Evolutionary conservation across 169 alveolate genomes (phyloP).

Genomic region (Plasmodium coatneyi): DNA sequence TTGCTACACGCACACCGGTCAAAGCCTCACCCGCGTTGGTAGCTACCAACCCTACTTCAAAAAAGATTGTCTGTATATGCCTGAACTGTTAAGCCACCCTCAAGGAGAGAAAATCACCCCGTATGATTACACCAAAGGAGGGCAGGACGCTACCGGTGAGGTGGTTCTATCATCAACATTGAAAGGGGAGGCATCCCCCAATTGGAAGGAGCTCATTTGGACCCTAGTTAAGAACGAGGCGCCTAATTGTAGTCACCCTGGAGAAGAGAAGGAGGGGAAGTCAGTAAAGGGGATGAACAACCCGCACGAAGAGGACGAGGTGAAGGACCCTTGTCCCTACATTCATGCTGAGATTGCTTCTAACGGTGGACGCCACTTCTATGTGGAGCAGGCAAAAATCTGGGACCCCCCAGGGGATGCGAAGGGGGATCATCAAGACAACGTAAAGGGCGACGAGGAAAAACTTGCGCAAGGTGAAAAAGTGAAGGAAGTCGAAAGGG

Average conservation of each 20-base stretch:
- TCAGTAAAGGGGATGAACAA: not conserved
- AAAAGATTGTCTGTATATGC: not conserved
- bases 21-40: not conserved
- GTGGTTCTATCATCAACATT: not conserved
- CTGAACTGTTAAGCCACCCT: not conserved
- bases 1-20: not conserved
- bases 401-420: not conserved
- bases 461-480: not conserved
- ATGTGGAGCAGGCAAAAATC: not conserved
- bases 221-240: not conserved
- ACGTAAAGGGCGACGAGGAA: not conserved
- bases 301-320: not conserved
- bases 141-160: not conserved
- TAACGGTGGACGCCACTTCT: not conserved
- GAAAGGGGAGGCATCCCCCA: not conserved
- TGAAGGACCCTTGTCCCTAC: not conserved
- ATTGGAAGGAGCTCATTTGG: slow-evolving; percentile 3
- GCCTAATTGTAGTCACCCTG: not conserved
- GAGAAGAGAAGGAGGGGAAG: not conserved
- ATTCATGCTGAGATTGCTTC: not conserved
- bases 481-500: not conserved
- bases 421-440: not conserved
- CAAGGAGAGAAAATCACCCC: not conserved
- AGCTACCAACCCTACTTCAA: not conserved
- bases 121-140: not conserved